Base-by-base conservation (phyloP, 164 flowering plant genomes). In the Sedum album region DNA sequence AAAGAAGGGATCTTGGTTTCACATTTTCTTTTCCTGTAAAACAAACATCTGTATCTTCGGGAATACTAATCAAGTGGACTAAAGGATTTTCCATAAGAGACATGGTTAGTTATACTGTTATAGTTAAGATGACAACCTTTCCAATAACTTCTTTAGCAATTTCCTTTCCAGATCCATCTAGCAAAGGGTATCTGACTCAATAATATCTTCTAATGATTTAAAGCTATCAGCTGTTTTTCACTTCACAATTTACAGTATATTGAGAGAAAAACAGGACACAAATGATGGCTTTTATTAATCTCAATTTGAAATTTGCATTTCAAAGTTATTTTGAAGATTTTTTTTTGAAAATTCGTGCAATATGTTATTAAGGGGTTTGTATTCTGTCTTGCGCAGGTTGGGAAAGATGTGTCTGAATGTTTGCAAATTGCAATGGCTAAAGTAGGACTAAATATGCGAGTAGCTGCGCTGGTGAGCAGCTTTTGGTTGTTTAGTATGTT, bases 21-120 rank as follows among this genome's bases (percentile, higher is more conserved):
- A 87, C 98, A 25, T 94, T 94, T 73, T 88, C 98, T 42, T 94
- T 88, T 81, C 98, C 98, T 15, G 85, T 89, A 63, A 91, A 75
- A 70, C 97, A 94, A 69, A 76, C 70, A n/a, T 88, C 96, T 62
- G 77, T 82, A 35, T 79, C 88, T 31, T 89, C 97, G 7, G 98
- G 98, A 53, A 70, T 72, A 66, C 81, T 94, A 55, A 77, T 88
- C n/a, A 91, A 86, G 74, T 91, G 97, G 98, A 88, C 98, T 23
- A 94, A 94, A 77, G 96, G 91, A 35, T 91, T 89, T 79, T 68
- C 81, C 39, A 82, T 94, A 46, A 67, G 76, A 71, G 95, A 88
- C 75, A 78, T 81, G 93, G 98, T 93, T 73, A 76, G 95, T 77
- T 0, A 57, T 57, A 51, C n/a, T n/a, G n/a, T n/a, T n/a, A 51